A percentile compares a stretch with the other conserved stretches of the same genome.
Conservation (phyloP, 2,329 filamentous ascomycete genomes). For the Fusarium lateritium region DNA sequence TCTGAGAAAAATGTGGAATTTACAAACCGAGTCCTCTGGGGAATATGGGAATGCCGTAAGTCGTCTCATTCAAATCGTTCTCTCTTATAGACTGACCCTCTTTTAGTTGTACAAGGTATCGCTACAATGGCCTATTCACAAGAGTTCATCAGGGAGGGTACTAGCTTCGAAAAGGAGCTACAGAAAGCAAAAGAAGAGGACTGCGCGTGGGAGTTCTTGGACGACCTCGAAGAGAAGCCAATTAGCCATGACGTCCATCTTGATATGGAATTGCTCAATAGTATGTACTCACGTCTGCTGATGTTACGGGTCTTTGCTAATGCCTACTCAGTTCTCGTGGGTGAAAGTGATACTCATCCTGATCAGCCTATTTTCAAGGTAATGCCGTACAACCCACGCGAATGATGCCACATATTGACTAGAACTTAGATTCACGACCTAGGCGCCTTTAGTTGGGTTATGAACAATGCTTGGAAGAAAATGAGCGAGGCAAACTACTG, state of each 20-base stretch:
- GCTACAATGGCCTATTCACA: conserved; percentile 50
- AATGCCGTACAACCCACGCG: not conserved
- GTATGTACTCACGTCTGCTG: conserved; percentile 32
- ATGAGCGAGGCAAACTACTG: conserved; percentile 32
- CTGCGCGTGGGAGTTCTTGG: conserved; percentile 9
- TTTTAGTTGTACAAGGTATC: conserved; percentile 49
- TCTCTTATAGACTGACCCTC: conserved; percentile 3
- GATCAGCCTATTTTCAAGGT: conserved; percentile 49
- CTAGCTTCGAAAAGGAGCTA: conserved; percentile 36
- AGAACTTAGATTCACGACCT: conserved; percentile 48
- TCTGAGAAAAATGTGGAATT: conserved; percentile 7
- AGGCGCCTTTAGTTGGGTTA: conserved; percentile 43
- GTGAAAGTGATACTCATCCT: conserved; percentile 29
- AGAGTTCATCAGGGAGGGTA: not conserved
- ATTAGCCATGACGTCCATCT: conserved; percentile 50
- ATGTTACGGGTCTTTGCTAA: not conserved
- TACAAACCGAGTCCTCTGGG: conserved; percentile 47
- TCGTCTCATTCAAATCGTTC: not conserved
- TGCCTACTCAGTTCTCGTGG: conserved; percentile 42
- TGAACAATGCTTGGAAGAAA: conserved; percentile 36
- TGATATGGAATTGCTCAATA: conserved; percentile 51
- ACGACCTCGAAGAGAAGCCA: conserved; percentile 5
- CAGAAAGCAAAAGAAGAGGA: conserved; percentile 6
- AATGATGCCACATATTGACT: conserved; percentile 3
- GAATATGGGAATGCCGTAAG: conserved; percentile 52